Base-by-base conservation (phyloP, 2,329 filamentous ascomycete species). In the Penicillium sp. region DNA sequence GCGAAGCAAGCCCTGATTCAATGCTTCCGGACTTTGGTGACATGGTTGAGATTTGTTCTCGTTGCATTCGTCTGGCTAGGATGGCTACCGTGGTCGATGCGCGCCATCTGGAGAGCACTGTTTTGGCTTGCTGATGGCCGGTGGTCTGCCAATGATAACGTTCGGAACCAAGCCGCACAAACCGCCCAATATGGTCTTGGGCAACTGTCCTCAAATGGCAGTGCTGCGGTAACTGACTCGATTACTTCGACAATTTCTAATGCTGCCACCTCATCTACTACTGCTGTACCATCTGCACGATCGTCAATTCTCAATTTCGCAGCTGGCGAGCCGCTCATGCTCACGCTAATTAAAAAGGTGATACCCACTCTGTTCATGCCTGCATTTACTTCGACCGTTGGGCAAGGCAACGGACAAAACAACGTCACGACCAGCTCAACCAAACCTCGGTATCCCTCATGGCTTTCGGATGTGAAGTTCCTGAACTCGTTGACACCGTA, bases 121-220 rank as follows among this genome's bases (percentile, higher is more conserved):
- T 97, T 99, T 76, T 99, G 92, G 91, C 79, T 96, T 58, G 92
- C 89, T 57, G 92, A 97, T 71, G 80, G 90, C 77, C 80, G 90
- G 32, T 86, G 84, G 83, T 71, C 76, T 10, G 68, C 67, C 27
- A 62, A 58, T 39, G 68, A 70, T 39, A 57, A 34, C n/a, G 45
- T 57, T 41, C 67, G 64, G 27, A 57, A 60, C 37, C 54, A 61
- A 27, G 46, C 50, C 1, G 52, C 45, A 25, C 45, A 56, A 42
- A 46, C 60, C 27, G 54, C 60, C 6, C 62, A 63, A 42, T 47
- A 63, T 15, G 60, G 54, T 37, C 45, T 65, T 16, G 51, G 60
- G 13, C 61, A 66, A 21, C 48, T 65, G 35, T 58, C 65, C n/a
- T 53, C 62, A n/a, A 68, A 72, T 42, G 60, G 60, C 8, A 72